Evolutionary conservation across 768 basidiomycete genomes (phyloP), one percentile per base, ranked within the genome.

Genomic region (Rubroboletus pulcherrimus): DNA sequence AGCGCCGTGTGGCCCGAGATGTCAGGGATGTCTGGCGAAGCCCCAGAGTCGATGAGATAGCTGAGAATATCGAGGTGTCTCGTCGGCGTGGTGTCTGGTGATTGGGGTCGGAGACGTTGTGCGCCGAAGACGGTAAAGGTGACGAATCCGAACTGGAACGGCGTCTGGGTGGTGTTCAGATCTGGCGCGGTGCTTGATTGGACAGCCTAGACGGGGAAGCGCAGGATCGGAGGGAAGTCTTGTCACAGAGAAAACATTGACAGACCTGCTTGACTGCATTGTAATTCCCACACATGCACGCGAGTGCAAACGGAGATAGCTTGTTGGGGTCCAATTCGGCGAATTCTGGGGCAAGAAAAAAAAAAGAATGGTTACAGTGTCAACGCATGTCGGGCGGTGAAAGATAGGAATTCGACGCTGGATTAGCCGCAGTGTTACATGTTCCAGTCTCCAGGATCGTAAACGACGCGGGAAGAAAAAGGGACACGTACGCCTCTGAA

Each of bases 1-100:
- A 83, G 73, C 1, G 83, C 77, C 1, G 80, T 83, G 66, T 71
- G 71, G 4, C 80, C 80, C 10, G 66, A 71, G 42, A 84, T 75
- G 54, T 83, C 83, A 2, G 67, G 66, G 1, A 73, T 21, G 48
- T 81, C 71, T 4, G 72, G 64, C 4, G 78, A 70, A 0, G 75
- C 69, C 12, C 81, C 80, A 0, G 64, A 56, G 0, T 72, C 63
- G 38, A 83, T 67, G 24, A 85, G 74, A 46, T 70, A 74, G 37
- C 67, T 62, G 49, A 83, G 67, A 14, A 73, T 66, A 6, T 74
- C 76, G 17, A 63, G 39, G 54, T 77, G 71, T 43, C 66, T 60
- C 37, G 67, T 51, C 4, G 54, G 57, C 8, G 14, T 9, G 17
- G 2, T 17, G 15, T 49, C 60, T 2, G 60, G 56, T 6, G 66